Base-by-base conservation (phyloP, 106 monocot genomes). In the Allium sativum region DNA sequence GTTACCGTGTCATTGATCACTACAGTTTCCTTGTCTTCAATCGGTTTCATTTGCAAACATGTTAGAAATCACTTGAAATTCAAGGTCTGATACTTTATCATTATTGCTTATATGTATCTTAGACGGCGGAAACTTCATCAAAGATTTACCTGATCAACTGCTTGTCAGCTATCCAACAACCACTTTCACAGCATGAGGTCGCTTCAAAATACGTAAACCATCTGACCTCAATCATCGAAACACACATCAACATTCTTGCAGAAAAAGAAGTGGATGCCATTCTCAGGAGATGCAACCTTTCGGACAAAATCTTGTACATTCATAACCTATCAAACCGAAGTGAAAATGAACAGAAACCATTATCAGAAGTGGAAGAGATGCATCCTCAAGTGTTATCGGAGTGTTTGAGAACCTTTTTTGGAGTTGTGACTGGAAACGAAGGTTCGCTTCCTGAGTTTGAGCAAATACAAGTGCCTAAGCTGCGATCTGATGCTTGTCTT, bases 91-190 rank as follows among this genome's bases (percentile, higher is more conserved):
- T 31, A 31, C 31, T 31, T 31, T 31, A 31, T 31, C 31, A 31
- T 31, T 31, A 31, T 31, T 31, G 5, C 31, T 31, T 31, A n/a
- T 31, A 1, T 31, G 5, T 31, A 31, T 31, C 12, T 44, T 74
- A 89, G 89, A 85, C 64, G 46, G 74, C 66, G 17, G 84, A 90
- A 68, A 71, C 75, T 53, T 78, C 87, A 21, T 84, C 82, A 42
- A 87, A 82, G 64, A 87, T 96, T 47, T 96, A 84, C 82, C 78
- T 96, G 45, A 82, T 96, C 65, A 96, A 96, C 48, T 96, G 95
- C 57, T 63, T 96, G 42, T 87, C 87, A 61, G 95, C 87, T 68
- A 91, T 96, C 69, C 79, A 87, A 59, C 91, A 96, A 52, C 79
- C 90, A 55, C 52, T 96, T 15, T 14, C 73, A 20, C 77, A 77